These are phyloP conservation scores for Malbranchea cinnamomea DNA, from an alignment of 2,329 filamentous ascomycete species.

Conservation along the genomic window DNA sequence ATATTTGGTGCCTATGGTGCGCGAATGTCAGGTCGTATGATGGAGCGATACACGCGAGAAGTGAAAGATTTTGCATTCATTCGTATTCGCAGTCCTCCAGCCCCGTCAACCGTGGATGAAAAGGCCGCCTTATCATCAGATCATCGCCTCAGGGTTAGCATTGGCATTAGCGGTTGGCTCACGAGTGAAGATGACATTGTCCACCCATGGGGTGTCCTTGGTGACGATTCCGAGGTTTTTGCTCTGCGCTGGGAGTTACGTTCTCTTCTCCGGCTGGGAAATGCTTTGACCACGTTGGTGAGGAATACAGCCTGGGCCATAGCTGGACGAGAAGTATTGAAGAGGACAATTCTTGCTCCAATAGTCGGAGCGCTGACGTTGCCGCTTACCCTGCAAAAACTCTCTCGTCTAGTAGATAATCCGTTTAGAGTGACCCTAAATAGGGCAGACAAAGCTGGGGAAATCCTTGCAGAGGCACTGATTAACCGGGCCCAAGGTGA, in stretches of 20 bases:
- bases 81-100: conserved; percentile 44
- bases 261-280: conserved; percentile 61
- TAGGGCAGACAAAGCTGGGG: conserved; percentile 64
- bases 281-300: conserved; percentile 60
- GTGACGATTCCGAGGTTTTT: conserved; percentile 61
- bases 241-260: conserved; percentile 72
- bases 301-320: conserved; percentile 65
- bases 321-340: conserved; percentile 61
- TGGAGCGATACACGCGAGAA: conserved; percentile 75
- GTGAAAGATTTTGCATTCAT: conserved; percentile 82
- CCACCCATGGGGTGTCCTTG: conserved; percentile 64
- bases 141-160: conserved; percentile 62
- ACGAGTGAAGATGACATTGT: conserved; percentile 56
- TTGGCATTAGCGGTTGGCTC: conserved; percentile 73
- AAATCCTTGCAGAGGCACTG: conserved; percentile 65
- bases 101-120: conserved; percentile 32
- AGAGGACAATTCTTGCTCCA: conserved; percentile 53
- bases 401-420: conserved; percentile 60
- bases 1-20: conserved; percentile 86
- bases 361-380: conserved; percentile 51
- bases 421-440: conserved; percentile 65
- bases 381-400: conserved; percentile 51
- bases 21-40: conserved; percentile 68
- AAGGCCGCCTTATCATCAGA: conserved; percentile 33
- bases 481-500: conserved; percentile 73